Percentiles rank a stretch among this genome's conserved stretches.
These are phyloP conservation scores for Purshia tridentata DNA, from an alignment of 306 rosid species.

Conservation along the genomic window DNA sequence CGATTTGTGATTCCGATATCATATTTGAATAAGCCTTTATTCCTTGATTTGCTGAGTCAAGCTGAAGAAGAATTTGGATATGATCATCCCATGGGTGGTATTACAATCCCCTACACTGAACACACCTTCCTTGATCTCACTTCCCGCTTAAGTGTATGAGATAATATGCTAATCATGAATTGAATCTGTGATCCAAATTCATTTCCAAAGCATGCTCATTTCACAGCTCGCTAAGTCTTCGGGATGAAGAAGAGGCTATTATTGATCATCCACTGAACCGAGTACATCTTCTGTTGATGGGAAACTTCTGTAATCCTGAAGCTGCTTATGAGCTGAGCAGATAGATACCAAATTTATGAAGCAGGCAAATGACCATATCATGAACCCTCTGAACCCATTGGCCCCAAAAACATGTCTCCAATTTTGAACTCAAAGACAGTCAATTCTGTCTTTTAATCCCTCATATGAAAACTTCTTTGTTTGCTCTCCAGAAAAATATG, in stretches of 20 bases:
- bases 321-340: neutral
- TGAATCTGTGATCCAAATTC: neutral
- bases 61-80: slow-evolving; percentile 51
- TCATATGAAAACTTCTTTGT: neutral
- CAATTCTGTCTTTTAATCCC: neutral
- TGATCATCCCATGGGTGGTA: slow-evolving; percentile 52
- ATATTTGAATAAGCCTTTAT: slow-evolving; percentile 41
- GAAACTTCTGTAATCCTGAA: too few relatives aligned
- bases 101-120: slow-evolving; percentile 51
- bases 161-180: neutral
- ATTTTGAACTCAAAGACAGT: neutral
- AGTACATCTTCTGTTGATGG: neutral
- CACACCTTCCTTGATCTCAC: slow-evolving; percentile 33
- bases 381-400: too few relatives aligned
- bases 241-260: neutral
- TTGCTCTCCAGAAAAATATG: neutral
- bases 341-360: neutral
- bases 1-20: slow-evolving; percentile 34
- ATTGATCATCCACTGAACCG: neutral
- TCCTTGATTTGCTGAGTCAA: slow-evolving; percentile 35
- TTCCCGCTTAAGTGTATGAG: slow-evolving; percentile 14
- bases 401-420: neutral
- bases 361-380: neutral
- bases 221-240: neutral
- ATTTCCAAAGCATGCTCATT: neutral